These are phyloP conservation scores for Sordariomycetes sp. DNA, from an alignment of 2,329 filamentous ascomycete genomes.

Conservation along the genomic window DNA sequence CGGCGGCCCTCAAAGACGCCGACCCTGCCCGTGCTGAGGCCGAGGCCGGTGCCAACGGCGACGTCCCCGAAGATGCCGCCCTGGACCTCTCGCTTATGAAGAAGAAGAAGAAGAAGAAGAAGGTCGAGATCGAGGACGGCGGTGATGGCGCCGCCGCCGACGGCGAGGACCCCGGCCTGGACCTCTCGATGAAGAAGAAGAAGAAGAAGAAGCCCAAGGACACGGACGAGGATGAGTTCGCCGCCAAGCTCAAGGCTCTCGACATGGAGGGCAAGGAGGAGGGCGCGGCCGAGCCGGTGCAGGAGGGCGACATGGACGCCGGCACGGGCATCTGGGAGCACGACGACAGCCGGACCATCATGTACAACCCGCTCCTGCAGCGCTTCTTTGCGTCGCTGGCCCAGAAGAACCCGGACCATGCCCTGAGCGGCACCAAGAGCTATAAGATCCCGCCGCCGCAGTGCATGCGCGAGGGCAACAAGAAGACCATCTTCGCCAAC, in stretches of 20 bases:
- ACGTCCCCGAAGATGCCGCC: constrained; percentile 33
- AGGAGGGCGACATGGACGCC: constrained; percentile 70
- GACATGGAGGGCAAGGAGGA: constrained; percentile 56
- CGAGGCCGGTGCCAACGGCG: constrained; percentile 15
- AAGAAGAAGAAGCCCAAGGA: constrained; percentile 39
- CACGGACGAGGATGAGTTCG: constrained; percentile 52
- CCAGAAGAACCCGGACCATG: constrained; percentile 93
- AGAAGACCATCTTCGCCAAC: constrained; percentile 99
- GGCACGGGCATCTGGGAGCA: constrained; percentile 89
- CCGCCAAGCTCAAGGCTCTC: constrained; percentile 50
- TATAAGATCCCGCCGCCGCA: constrained; percentile 99
- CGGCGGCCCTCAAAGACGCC: constrained; percentile 39
- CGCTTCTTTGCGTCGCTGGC: constrained; percentile 93
- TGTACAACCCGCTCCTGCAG: constrained; percentile 73
- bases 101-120: constrained; percentile 51
- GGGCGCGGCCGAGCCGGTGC: constrained; percentile 38
- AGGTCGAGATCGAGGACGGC: constrained; percentile 9
- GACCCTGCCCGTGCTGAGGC: constrained; percentile 23
- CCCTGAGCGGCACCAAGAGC: constrained; percentile 77
- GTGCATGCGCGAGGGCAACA: constrained; percentile 98
- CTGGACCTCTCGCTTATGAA: constrained; percentile 58
- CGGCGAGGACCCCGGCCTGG: constrained; percentile 46
- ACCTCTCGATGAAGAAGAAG: constrained; percentile 53
- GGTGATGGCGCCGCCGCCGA: constrained; percentile 32
- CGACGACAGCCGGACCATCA: constrained; percentile 65